Base-by-base conservation (phyloP, 768 basidiomycete species). In the Wakefieldia striispora region DNA sequence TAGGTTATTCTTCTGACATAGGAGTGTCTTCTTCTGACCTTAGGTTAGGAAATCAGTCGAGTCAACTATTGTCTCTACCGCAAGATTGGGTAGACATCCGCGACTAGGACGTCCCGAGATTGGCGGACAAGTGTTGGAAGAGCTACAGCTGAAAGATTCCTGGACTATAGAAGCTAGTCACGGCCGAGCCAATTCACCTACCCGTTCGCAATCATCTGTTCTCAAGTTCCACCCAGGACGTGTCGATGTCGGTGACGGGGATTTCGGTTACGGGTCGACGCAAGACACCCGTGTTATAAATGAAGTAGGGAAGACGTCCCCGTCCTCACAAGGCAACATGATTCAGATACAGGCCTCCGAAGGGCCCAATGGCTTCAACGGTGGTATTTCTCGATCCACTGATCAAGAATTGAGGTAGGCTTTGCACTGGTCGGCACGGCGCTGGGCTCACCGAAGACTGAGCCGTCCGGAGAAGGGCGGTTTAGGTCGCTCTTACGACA, bases 401-500 rank as follows among this genome's bases (percentile, higher is more conserved):
- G 9, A 36, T 37, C 35, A 6, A 7, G 20, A 19, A 23, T 14
- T 11, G 31, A 47, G 49, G 62, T 55, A 38, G 7, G 33, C 7
- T 5, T 38, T 36, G 1, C 5, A 3, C 7, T 44, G 0, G 6
- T 23, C n/a, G 13, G 9, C 12, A 14, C 20, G 3, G 4, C 1
- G 9, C 27, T 29, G 27, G 38, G 11, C 52, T 54, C 5, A 63
- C 14, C n/a, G 24, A 50, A 19, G 38, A 9, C 10, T 10, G 37
- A 51, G 44, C 16, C 8, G 24, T 23, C n/a, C 4, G 4, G 19
- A 8, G 8, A 37, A n/a, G 20, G 16, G 20, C 10, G 20, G 16
- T 20, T 21, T 12, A 12, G 27, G 42, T 20, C 37, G n/a, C 4
- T 14, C 43, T 24, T 45, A 38, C 10, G 19, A 26, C 3, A 6